phyloP scores from a whole-genome alignment of 2,329 filamentous ascomycete genomes.

The Teratosphaeria pseudoeucalypti region DNA sequence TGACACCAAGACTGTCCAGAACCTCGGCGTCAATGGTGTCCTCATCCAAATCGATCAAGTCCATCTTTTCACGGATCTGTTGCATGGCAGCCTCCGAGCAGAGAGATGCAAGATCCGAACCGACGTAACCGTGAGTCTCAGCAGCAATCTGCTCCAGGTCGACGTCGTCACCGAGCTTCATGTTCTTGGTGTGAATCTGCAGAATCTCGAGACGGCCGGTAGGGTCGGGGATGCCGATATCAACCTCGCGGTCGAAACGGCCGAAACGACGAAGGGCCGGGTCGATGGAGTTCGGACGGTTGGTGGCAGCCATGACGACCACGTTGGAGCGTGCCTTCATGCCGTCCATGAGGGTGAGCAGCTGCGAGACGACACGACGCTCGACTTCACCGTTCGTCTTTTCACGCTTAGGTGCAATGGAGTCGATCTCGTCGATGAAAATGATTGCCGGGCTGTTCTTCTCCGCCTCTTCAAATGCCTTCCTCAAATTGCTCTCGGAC shows the following conservation, averaged over 20 bases:
- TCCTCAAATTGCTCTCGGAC: slow-evolving; percentile 93
- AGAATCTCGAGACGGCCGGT: slow-evolving; percentile 98
- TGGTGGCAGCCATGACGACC: slow-evolving; percentile 98
- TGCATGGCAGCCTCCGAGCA: slow-evolving; percentile 99
- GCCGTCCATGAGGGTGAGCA: slow-evolving; percentile 95
- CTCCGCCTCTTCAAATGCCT: slow-evolving; percentile 99
- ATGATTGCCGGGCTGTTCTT: slow-evolving; percentile 99
- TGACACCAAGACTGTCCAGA: slow-evolving; percentile 92
- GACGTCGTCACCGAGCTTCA: slow-evolving; percentile 96
- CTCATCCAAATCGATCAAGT: slow-evolving; percentile 96
- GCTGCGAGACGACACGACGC: slow-evolving; percentile 94
- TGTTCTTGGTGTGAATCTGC: slow-evolving; percentile 99
- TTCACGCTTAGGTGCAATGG: slow-evolving; percentile 97
- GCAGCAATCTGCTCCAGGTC: slow-evolving; percentile 93
- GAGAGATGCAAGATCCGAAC: slow-evolving; percentile 94
- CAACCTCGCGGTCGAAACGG: slow-evolving; percentile 97
- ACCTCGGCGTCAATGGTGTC: slow-evolving; percentile 99
- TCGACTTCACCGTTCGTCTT: slow-evolving; percentile 99
- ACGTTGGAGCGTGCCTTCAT: slow-evolving; percentile 99
- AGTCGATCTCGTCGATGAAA: slow-evolving; percentile 99
- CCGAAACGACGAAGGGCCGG: slow-evolving; percentile 95
- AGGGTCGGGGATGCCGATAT: slow-evolving; percentile 95
- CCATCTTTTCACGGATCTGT: slow-evolving; percentile 99
- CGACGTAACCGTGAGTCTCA: slow-evolving; percentile 97
- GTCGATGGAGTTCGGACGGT: slow-evolving; percentile 97